Evolutionary conservation across 148 eudicot genomes (phyloP), one percentile per base, ranked within the genome.

Genomic region (Arbutus unedo): DNA sequence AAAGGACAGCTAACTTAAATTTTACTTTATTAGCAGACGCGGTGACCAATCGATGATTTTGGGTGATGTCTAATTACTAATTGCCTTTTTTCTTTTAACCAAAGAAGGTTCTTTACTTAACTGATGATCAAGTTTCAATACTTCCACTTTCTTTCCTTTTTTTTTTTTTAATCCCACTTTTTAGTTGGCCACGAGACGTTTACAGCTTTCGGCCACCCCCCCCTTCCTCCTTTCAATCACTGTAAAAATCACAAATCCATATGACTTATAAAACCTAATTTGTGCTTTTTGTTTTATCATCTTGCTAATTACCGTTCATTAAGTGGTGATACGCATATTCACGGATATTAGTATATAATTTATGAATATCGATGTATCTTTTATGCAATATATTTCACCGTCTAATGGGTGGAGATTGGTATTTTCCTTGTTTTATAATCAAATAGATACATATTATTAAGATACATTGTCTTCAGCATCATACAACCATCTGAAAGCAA

Each of bases 171-270:
- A 5, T 19, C 15, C 2, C 16, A 82, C 74, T 87, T 84, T 84
- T 74, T 81, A 78, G 90, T 83, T 88, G 89, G 85, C 89, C 86
- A 82, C 75, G 76, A 81, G 77, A 81, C 70, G 60, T 51, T 79
- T 55, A 57, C 86, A 87, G 83, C 87, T 87, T 86, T 84, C 49
- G 59, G 72, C 41, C 87, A 57, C 19, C 64, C 14, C 18, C 51
- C 44, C 76, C 38, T 75, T 62, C 38, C 57, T 59, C 4, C 8
- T 16, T 51, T 60, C 57, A 78, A 14, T 60, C 31, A 59, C 73
- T 70, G 80, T 62, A 8, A 41, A 48, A 78, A 16, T 6, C 56
- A 72, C 54, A 38, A 72, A 45, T 60, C 68, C 13, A 62, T 21
- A 31, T 23, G 68, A 62, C 23, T 62, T 23, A 62, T 21, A 31